Conservation (phyloP, 345 rosid species). For the Anastatica hierochuntica region DNA sequence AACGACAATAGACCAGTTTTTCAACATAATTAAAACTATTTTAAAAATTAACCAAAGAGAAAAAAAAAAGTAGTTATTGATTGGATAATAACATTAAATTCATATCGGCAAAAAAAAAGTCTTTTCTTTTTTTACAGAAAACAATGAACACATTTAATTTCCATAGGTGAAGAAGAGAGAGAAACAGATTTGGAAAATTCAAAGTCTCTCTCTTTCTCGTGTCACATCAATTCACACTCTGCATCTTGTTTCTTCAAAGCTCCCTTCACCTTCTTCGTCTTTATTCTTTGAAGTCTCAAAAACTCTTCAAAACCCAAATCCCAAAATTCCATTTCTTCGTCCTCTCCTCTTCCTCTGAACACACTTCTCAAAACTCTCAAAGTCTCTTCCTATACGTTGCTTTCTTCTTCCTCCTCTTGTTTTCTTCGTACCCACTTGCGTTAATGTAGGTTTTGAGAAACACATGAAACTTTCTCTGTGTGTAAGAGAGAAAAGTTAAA, state of each 20-base stretch:
- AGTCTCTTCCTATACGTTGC: not conserved
- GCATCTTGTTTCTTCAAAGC: constrained; percentile 10
- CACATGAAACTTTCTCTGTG: not conserved
- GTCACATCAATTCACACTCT: constrained; percentile 28
- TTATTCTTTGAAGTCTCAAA: not conserved
- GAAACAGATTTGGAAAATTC: constrained; percentile 12
- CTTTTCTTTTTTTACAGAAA: not conserved
- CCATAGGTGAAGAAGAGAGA: constrained; percentile 17
- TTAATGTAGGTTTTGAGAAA: not conserved
- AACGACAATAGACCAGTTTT: not conserved
- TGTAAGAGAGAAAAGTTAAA: not conserved
- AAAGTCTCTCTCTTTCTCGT: constrained; percentile 1
- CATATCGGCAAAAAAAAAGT: constrained; percentile 5
- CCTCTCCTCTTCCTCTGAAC: not conserved
- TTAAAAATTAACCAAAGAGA: too few relatives aligned
- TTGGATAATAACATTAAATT: too few relatives aligned
- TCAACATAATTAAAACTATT: too few relatives aligned
- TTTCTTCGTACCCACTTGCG: not conserved
- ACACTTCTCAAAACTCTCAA: constrained; percentile 10
- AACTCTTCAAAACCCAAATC: constrained; percentile 10
- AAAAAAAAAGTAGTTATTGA: too few relatives aligned
- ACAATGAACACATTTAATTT: constrained; percentile 18
- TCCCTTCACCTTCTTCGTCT: constrained; percentile 8
- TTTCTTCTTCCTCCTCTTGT: not conserved
- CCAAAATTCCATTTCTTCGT: not conserved